Conservation (phyloP, 768 basidiomycete genomes). For the Sutorius australiensis region DNA sequence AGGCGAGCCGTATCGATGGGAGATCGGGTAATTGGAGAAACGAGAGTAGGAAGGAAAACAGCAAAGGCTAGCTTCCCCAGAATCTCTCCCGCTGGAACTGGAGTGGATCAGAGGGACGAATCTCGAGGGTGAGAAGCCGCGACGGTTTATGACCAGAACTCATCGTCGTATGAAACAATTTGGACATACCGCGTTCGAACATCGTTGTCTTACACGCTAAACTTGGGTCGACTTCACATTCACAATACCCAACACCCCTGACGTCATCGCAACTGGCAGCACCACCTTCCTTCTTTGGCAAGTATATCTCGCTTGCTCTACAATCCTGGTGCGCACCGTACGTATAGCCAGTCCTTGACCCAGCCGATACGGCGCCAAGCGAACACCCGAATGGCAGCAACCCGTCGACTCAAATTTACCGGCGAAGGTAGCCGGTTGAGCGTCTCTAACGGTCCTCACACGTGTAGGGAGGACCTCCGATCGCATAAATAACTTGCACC, state of each 20-base stretch:
- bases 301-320: background rate
- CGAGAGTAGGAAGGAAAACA: background rate
- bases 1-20: background rate
- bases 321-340: background rate
- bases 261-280: slow-evolving; percentile 17
- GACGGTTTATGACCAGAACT: slow-evolving; percentile 7
- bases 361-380: background rate
- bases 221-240: too few relatives aligned
- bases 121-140: background rate
- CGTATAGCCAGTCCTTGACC: background rate
- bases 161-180: slow-evolving; percentile 1
- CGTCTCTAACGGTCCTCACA: background rate
- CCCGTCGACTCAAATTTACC: background rate
- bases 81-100: background rate
- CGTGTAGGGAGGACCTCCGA: background rate
- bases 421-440: background rate
- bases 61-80: background rate
- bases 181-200: too few relatives aligned
- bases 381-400: background rate
- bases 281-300: slow-evolving; percentile 11
- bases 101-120: slow-evolving; percentile 3
- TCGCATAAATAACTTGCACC: slow-evolving; percentile 3
- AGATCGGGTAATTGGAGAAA: background rate
- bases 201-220: background rate
- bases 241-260: slow-evolving; percentile 14